Base-by-base conservation (phyloP, 805 yeast species). In the Jamesozyma rosinii region DNA sequence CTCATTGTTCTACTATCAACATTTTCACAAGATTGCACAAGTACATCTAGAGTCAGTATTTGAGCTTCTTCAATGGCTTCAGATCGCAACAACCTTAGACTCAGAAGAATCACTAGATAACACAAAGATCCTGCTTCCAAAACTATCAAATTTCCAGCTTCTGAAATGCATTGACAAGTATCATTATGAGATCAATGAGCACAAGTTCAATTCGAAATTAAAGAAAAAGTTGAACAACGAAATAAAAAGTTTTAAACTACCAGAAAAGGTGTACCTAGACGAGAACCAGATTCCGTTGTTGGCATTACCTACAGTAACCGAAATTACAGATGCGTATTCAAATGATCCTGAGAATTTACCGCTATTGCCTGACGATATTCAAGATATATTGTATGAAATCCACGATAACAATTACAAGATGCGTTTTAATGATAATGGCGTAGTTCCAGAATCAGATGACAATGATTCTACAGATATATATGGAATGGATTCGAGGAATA, bases 51-150 rank as follows among this genome's bases (percentile, higher is more conserved):
- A 74, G 46, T 88, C 95, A 0, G 69, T 83, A 0, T 75, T 82
- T 41, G 89, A 90, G 60, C 63, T 90, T 24, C 66, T 90, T 43
- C 96, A 90, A 61, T 90, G 95, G 90, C 65, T 89, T 40, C 97
- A 89, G 61, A 83, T 90, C 35, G 76, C 87, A 61, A 76, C 94
- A 0, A 76, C 83, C 13, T 65, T 89, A 37, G 72, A 72, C 15
- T 79, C 77, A 45, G 83, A 79, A 44, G 88, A 81, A 43, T 67
- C 79, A 32, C 69, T 84, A 41, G 70, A 73, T 6, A 68, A 71
- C 11, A 75, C 84, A 6, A 57, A 77, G 27, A 64, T 65, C 15
- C 71, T 76, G 44, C 71, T 81, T 49, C 76, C 74, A 17, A 59
- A 66, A 13, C 67, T 92, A 45, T 81, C 83, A 43, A 79, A 85